Evolutionary conservation across 768 basidiomycete genomes (phyloP).

Genomic region (Trametes cingulata): DNA sequence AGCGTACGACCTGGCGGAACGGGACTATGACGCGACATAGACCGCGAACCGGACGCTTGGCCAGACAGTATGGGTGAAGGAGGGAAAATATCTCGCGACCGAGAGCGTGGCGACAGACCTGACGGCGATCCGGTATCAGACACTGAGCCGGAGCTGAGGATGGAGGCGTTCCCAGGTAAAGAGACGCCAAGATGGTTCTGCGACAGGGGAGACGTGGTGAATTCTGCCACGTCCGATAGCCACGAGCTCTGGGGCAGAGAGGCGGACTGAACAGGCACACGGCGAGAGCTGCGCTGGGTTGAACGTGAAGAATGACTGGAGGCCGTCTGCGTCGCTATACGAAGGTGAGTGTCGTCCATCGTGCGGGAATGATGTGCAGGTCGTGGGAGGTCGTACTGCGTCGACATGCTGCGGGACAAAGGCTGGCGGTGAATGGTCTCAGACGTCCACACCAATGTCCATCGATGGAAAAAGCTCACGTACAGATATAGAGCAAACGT

Average conservation of each 20-base stretch:
- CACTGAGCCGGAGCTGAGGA: constrained; percentile 12
- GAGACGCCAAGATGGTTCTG: constrained; percentile 10
- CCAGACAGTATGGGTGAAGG: constrained; percentile 6
- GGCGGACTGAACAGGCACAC: constrained; percentile 8
- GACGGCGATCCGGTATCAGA: constrained; percentile 13
- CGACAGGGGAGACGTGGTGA: background rate
- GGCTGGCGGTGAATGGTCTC: background rate
- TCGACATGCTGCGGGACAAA: constrained; percentile 15
- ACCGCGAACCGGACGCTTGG: constrained; percentile 1
- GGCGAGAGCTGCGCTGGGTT: constrained; percentile 2
- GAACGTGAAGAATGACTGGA: constrained; percentile 1
- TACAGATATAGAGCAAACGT: constrained; percentile 1
- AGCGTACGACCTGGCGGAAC: background rate
- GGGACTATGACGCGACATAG: constrained; percentile 16
- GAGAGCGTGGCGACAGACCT: constrained; percentile 4
- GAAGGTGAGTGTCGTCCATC: constrained; percentile 10
- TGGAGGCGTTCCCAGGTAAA: background rate
- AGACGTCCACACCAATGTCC: background rate
- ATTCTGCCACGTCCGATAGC: constrained; percentile 15
- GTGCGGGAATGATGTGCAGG: constrained; percentile 9
- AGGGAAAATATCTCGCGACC: constrained; percentile 10
- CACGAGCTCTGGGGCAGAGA: constrained; percentile 15
- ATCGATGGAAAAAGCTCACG: background rate
- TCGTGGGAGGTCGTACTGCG: constrained; percentile 19
- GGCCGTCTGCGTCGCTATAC: constrained; percentile 6